These are phyloP conservation scores for Physcomitrium patens DNA, from an alignment of 225 moss, liverwort and hornwort genomes.

Conservation along the genomic window DNA sequence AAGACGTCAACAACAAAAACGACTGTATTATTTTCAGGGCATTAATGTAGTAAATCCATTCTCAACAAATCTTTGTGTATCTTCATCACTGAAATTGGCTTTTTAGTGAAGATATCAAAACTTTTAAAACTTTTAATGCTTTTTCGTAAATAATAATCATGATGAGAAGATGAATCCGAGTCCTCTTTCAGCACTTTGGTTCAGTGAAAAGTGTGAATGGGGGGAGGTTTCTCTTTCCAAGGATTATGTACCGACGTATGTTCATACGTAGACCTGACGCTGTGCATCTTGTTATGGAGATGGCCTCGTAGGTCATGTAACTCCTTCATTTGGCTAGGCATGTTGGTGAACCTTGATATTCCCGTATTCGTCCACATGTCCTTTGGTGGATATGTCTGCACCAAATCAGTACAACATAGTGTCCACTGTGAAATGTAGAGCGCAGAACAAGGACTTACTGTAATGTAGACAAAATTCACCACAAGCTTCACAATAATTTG, in stretches of 20 bases:
- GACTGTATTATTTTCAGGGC: too few species aligned
- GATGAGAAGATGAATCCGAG: too few species aligned
- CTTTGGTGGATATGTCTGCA: constrained; percentile 75
- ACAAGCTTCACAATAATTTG: neutral
- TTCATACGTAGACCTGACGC: constrained; percentile 55
- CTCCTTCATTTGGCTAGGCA: constrained; percentile 58
- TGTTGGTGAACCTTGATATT: constrained; percentile 54
- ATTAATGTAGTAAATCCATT: too few species aligned
- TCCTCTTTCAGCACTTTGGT: constrained; percentile 41
- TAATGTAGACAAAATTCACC: neutral
- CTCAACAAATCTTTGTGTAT: too few species aligned
- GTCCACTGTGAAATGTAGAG: neutral
- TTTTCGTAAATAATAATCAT: too few species aligned
- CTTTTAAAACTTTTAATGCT: too few species aligned
- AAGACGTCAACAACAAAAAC: too few species aligned
- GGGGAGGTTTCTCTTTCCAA: constrained; percentile 30
- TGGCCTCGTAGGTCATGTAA: constrained; percentile 62
- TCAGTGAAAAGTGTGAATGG: constrained; percentile 39
- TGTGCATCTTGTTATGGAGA: constrained; percentile 70
- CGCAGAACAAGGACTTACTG: neutral
- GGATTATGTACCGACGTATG: constrained; percentile 44
- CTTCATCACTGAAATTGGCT: too few species aligned
- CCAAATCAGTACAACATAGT: constrained; percentile 7
- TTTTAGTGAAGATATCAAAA: too few species aligned
- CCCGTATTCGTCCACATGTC: constrained; percentile 85